These are phyloP conservation scores for Solanum hybrid DNA, from an alignment of 305 asterid species.

Conservation along the genomic window DNA sequence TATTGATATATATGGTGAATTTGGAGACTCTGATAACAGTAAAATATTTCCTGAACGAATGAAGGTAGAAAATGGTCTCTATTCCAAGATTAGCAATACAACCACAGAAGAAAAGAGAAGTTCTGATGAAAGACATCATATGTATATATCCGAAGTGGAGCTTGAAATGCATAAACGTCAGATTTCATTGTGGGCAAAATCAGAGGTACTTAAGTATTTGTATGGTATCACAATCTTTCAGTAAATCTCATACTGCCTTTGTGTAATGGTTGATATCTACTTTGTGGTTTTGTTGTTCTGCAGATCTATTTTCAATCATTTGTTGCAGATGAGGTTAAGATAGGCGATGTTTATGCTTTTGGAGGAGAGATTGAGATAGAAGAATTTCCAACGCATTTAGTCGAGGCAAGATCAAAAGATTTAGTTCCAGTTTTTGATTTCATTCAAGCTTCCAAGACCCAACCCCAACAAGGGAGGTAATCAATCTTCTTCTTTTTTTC, in stretches of 20 bases:
- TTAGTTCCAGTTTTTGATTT: constrained; percentile 70
- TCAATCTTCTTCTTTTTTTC: background rate
- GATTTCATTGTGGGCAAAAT: constrained; percentile 63
- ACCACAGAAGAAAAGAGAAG: constrained; percentile 17
- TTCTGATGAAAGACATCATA: constrained; percentile 55
- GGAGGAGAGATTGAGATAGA: constrained; percentile 83
- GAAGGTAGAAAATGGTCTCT: constrained; percentile 14
- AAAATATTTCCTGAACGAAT: constrained; percentile 59
- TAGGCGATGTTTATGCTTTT: constrained; percentile 24
- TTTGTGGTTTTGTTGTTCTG: constrained; percentile 15
- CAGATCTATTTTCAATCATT: constrained; percentile 65
- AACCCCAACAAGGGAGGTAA: constrained; percentile 48
- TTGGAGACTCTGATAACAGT: constrained; percentile 46
- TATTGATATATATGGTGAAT: constrained; percentile 52
- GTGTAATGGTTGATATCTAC: background rate
- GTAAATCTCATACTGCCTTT: background rate
- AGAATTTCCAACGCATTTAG: constrained; percentile 39
- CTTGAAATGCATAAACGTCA: constrained; percentile 64
- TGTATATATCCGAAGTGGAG: constrained; percentile 85
- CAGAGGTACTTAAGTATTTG: constrained; percentile 39
- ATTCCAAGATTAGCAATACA: constrained; percentile 17
- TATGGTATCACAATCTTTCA: constrained; percentile 1
- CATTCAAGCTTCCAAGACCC: constrained; percentile 52
- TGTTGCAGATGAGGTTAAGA: constrained; percentile 24
- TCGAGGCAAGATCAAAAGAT: constrained; percentile 68